Percentiles rank a stretch among this genome's conserved stretches.
Evolutionary conservation across 495 filamentous ascomycete species (phyloP).

Genomic region (Aspergillus heteromorphus): DNA sequence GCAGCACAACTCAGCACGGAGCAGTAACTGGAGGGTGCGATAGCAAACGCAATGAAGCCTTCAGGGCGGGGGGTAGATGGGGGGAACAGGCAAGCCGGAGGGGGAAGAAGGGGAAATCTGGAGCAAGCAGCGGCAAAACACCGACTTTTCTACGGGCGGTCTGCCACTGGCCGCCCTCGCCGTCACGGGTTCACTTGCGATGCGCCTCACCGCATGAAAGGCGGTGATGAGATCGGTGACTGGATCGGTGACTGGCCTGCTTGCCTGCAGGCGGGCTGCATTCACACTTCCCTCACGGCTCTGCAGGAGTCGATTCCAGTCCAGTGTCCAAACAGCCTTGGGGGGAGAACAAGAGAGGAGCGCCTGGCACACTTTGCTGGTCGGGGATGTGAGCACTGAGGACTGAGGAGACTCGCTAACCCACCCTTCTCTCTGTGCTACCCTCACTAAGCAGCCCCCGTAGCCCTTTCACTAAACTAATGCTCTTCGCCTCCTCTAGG

Average conservation of each 20-base stretch:
- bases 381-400: no score
- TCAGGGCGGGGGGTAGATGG: not conserved
- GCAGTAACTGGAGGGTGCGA: constrained; percentile 2
- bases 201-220: constrained; percentile 43
- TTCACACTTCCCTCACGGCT: no score
- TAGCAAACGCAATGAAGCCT: not conserved
- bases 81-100: not conserved
- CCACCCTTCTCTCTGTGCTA: not conserved
- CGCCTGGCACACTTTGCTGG: no score
- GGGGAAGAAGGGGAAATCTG: constrained; percentile 18
- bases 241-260: constrained; percentile 16
- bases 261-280: no score
- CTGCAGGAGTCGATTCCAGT: not conserved
- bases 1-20: constrained; percentile 2
- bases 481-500: not conserved
- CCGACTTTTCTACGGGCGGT: constrained; percentile 37
- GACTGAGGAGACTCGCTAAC: not conserved
- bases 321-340: no score
- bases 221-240: constrained; percentile 37
- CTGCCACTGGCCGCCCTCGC: constrained; percentile 26
- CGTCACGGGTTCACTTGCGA: constrained; percentile 19
- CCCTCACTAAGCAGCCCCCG: not conserved
- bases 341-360: no score
- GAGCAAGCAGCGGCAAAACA: constrained; percentile 35
- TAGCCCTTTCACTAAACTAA: not conserved